Conservation (phyloP, 768 basidiomycete species). For the Cystobasidium tubakii region DNA sequence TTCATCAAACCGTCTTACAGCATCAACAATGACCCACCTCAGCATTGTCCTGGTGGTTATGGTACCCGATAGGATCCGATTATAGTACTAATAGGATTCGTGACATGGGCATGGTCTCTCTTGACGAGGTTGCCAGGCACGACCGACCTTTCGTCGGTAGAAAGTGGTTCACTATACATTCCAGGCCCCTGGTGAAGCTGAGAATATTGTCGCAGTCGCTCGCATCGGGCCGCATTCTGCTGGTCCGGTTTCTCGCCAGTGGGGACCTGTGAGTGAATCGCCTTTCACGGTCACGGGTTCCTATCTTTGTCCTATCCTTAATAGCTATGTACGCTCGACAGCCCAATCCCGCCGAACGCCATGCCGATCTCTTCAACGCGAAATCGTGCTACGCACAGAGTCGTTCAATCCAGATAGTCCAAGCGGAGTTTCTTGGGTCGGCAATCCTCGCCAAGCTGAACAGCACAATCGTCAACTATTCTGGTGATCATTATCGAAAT, state of each 20-base stretch:
- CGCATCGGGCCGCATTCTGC: slow-evolving; percentile 31
- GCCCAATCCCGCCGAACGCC: slow-evolving; percentile 32
- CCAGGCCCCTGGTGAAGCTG: not conserved
- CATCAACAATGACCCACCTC: not conserved
- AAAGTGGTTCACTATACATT: not conserved
- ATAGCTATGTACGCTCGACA: no score
- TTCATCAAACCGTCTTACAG: slow-evolving; percentile 34
- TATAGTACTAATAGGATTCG: slow-evolving; percentile 40
- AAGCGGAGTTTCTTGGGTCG: slow-evolving; percentile 41
- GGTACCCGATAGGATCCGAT: no score
- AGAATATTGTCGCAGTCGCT: slow-evolving; percentile 14
- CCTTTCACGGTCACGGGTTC: no score
- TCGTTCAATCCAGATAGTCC: slow-evolving; percentile 31
- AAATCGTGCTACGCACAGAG: not conserved
- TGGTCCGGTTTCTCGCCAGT: not conserved
- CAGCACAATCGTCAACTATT: slow-evolving; percentile 37
- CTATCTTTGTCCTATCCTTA: no score
- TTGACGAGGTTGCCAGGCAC: slow-evolving; percentile 28
- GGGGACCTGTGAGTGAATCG: not conserved
- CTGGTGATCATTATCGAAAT: slow-evolving; percentile 41
- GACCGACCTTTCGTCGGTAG: slow-evolving; percentile 42
- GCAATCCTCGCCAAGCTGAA: slow-evolving; percentile 33
- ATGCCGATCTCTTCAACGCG: slow-evolving; percentile 38
- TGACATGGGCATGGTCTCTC: slow-evolving; percentile 29
- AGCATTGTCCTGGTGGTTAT: no score